A percentile compares a stretch with the other conserved stretches of the same genome.
These are phyloP conservation scores for Xylaria digitata DNA, from an alignment of 2,329 filamentous ascomycete species.

Conservation along the genomic window DNA sequence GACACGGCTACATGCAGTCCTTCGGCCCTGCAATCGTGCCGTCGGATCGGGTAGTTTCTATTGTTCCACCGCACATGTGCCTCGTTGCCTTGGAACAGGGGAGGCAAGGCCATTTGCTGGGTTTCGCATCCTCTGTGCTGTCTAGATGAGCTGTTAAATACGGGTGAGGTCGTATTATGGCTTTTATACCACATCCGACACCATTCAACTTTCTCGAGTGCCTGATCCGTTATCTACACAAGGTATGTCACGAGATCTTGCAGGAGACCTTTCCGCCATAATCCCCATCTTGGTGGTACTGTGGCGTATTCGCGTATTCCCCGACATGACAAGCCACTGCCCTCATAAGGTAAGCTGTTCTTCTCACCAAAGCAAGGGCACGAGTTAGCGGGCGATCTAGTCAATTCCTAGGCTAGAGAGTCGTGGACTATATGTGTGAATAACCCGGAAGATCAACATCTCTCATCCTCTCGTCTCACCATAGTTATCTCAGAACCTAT, in stretches of 20 bases:
- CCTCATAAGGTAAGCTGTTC: background rate
- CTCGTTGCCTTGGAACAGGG: conserved; percentile 18
- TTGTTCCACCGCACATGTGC: conserved; percentile 27
- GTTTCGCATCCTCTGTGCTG: background rate
- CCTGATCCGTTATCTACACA: conserved; percentile 26
- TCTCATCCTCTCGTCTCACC: background rate
- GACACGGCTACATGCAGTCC: conserved; percentile 22
- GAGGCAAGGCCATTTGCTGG: conserved; percentile 11
- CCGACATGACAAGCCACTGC: background rate
- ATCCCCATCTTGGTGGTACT: background rate
- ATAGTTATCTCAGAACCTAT: background rate
- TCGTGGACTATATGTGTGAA: conserved; percentile 3
- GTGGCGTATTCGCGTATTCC: background rate
- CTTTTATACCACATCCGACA: conserved; percentile 31
- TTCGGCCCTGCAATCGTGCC: conserved; percentile 16
- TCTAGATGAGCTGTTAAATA: background rate
- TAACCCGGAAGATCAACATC: background rate
- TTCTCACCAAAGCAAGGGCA: background rate
- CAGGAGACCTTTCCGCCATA: background rate
- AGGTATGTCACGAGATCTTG: background rate
- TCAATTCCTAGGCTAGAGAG: background rate
- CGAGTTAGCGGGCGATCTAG: background rate
- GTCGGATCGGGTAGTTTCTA: conserved; percentile 32
- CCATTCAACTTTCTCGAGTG: conserved; percentile 4
- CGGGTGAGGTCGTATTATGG: conserved; percentile 21